Base-by-base conservation (phyloP, 108 stramenopile genomes). In the Nannochloropsis gaditana region DNA sequence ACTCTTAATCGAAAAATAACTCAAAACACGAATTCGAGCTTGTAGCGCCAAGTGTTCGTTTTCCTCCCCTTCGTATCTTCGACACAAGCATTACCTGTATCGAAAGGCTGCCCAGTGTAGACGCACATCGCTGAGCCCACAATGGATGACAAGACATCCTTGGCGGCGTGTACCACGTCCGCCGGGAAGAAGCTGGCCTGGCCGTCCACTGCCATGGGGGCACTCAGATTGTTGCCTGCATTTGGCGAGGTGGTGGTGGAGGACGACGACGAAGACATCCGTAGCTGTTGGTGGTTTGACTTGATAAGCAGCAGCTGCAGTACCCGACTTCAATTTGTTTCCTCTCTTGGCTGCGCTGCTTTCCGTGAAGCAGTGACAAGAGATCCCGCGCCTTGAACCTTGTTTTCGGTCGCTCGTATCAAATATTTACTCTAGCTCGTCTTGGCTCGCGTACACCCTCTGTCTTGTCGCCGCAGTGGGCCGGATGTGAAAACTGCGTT, bases 121-220 rank as follows among this genome's bases (percentile, higher is more conserved):
- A 88, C 84, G 44, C 90, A 91, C 21, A 88, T 90, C 2, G 88
- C 43, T 17, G 89, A 90, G 43, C 90, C 90, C 41, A 91, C 44
- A 5, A 91, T 83, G 87, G 87, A 88, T 17, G 90, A 43, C n/a
- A 86, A 44, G 9, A 86, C 89, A 17, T 91, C 90, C 59, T 87
- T 90, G 44, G 86, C 47, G 43, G 50, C 87, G n/a, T 73, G 59
- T n/a, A 73, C 59, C 4, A 73, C 59, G 59, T 73, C 59, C 15
- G 59, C 19, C 59, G 59, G 59, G 6, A 73, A 73, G 59, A 73
- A 73, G 59, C 59, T n/a, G 19, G 6, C 59, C 19, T n/a, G 15
- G 59, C 59, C 59, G 15, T 73, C 59, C 59, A 4, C 19, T 15
- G 59, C n/a, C 19, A 73, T 73, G 59, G 59, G n/a, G 19, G 59